Percentiles rank a stretch among this genome's conserved stretches.
phyloP scores from a whole-genome alignment of 495 filamentous ascomycete genomes.

The Patellaria atrata region DNA sequence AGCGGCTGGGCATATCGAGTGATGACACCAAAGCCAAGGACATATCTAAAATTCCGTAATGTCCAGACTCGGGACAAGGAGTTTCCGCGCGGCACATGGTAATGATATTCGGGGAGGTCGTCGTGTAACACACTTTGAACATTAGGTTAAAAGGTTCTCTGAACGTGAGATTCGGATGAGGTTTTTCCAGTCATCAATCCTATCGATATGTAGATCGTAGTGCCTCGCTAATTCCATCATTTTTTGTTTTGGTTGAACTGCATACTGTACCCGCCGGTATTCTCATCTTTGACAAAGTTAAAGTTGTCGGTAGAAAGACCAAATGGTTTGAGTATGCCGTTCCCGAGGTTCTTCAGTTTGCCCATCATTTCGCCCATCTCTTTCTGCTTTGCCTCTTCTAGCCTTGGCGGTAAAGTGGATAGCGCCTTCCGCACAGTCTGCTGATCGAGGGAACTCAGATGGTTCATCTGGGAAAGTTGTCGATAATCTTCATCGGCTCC shows the following conservation, averaged over 20 bases:
- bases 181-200: too few relatives aligned
- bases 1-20: too few relatives aligned
- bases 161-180: too few relatives aligned
- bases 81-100: too few relatives aligned
- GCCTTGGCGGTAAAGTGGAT: constrained; percentile 43
- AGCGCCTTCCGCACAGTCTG: constrained; percentile 53
- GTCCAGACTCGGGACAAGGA: too few relatives aligned
- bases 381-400: constrained; percentile 62
- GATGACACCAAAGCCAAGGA: too few relatives aligned
- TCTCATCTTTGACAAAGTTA: constrained; percentile 80
- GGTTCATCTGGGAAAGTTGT: constrained; percentile 29
- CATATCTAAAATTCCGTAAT: too few relatives aligned
- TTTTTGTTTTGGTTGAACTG: constrained; percentile 45
- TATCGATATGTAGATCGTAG: too few relatives aligned
- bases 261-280: constrained; percentile 83
- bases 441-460: constrained; percentile 45
- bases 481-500: constrained; percentile 52
- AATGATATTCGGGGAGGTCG: too few relatives aligned
- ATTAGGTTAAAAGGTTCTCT: too few relatives aligned
- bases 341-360: constrained; percentile 86
- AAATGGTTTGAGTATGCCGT: constrained; percentile 84
- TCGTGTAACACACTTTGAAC: too few relatives aligned
- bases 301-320: constrained; percentile 88
- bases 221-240: too few relatives aligned
- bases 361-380: constrained; percentile 95